Percentiles rank a stretch among this genome's conserved stretches.
phyloP scores from a whole-genome alignment of 768 basidiomycete genomes.

The Tephrocybe sp. region DNA sequence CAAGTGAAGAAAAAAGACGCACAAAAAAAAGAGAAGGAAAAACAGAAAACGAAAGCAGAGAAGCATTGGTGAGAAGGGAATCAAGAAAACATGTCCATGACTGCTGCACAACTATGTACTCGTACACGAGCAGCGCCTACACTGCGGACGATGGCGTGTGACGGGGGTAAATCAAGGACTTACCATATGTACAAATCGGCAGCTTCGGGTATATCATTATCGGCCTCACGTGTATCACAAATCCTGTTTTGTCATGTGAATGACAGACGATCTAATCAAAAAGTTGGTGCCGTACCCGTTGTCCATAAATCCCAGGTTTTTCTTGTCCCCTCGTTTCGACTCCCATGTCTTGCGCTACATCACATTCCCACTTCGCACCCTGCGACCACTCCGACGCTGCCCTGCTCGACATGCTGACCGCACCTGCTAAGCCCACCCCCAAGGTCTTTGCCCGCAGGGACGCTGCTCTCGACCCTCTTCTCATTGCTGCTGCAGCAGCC shows the following conservation, averaged over 20 bases:
- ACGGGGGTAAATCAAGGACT: background rate
- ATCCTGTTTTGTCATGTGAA: conserved; percentile 2
- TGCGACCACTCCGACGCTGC: conserved; percentile 49
- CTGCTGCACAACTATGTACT: background rate
- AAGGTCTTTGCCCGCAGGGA: conserved; percentile 60
- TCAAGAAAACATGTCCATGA: conserved; percentile 6
- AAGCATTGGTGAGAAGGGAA: background rate
- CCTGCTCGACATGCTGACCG: conserved; percentile 67
- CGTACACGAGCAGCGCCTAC: background rate
- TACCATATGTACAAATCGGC: background rate
- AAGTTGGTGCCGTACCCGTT: conserved; percentile 3
- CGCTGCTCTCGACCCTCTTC: conserved; percentile 73
- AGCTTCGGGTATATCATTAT: background rate
- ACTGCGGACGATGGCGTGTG: background rate
- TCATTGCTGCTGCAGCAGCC: conserved; percentile 75
- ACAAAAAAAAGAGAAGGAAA: conserved; percentile 12
- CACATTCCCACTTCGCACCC: conserved; percentile 21
- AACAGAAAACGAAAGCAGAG: background rate
- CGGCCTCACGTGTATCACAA: background rate
- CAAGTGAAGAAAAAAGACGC: background rate
- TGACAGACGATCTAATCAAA: conserved; percentile 13
- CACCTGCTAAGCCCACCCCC: conserved; percentile 39
- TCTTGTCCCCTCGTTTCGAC: conserved; percentile 6
- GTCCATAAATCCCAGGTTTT: conserved; percentile 14
- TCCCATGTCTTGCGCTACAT: conserved; percentile 17